Percentiles rank a stretch among this genome's conserved stretches.
phyloP scores from a whole-genome alignment of 2,329 filamentous ascomycete species.

The Epichloe sibirici region DNA sequence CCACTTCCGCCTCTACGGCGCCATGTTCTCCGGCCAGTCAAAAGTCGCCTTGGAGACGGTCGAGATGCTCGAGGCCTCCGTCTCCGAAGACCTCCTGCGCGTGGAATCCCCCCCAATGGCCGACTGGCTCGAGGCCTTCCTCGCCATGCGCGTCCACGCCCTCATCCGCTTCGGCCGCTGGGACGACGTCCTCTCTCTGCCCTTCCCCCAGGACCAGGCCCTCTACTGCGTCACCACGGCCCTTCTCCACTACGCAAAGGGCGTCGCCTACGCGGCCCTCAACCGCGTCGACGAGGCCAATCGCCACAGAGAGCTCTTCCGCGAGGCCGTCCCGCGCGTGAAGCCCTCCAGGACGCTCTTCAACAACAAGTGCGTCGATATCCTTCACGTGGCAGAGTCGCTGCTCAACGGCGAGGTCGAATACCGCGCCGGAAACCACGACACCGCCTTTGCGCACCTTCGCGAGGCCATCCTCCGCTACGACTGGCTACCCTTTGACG shows the following conservation, averaged over 20 bases:
- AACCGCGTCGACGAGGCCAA: constrained; percentile 43
- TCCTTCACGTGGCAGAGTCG: constrained; percentile 48
- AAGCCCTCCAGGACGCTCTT: constrained; percentile 42
- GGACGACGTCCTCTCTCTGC: constrained; percentile 48
- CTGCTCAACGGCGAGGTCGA: constrained; percentile 66
- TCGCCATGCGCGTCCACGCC: constrained; percentile 55
- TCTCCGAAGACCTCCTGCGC: constrained; percentile 52
- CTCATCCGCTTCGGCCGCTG: constrained; percentile 63
- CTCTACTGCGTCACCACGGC: constrained; percentile 62
- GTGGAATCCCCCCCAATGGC: constrained; percentile 61
- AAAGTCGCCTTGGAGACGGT: constrained; percentile 49
- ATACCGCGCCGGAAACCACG: constrained; percentile 50
- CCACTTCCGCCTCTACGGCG: constrained; percentile 64
- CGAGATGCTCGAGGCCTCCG: constrained; percentile 42
- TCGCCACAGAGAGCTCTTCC: constrained; percentile 37
- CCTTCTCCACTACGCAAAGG: constrained; percentile 55
- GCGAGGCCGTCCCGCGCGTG: constrained; percentile 36
- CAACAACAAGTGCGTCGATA: constrained; percentile 34
- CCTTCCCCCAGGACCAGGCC: constrained; percentile 41
- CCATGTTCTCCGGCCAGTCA: constrained; percentile 63
- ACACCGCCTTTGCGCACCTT: constrained; percentile 46
- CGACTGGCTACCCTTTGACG: constrained; percentile 54
- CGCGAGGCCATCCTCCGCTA: constrained; percentile 45
- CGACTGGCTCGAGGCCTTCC: constrained; percentile 64
- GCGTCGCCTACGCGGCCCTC: constrained; percentile 50